A percentile compares a stretch with the other conserved stretches of the same genome.
phyloP scores from a whole-genome alignment of 768 basidiomycete species.

The Mycena epipterygia region DNA sequence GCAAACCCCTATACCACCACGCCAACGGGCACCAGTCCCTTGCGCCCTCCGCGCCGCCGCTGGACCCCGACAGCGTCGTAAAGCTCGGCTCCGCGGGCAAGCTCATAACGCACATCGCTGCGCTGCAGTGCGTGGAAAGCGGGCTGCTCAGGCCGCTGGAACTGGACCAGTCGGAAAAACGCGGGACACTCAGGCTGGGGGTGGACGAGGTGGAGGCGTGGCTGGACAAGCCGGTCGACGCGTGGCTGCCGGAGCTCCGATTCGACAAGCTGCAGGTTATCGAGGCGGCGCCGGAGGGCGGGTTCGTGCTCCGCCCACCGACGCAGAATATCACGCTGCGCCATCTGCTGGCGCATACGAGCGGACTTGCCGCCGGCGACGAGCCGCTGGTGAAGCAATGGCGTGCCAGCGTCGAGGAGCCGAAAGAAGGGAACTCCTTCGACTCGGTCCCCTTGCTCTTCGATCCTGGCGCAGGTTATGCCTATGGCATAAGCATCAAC shows the following conservation, averaged over 20 bases:
- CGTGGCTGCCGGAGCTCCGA: conserved; percentile 25
- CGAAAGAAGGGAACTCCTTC: conserved; percentile 3
- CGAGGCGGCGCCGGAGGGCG: background rate
- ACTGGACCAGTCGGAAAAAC: too few relatives aligned
- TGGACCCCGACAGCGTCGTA: conserved; percentile 18
- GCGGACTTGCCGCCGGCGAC: conserved; percentile 21
- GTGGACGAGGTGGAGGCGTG: too few relatives aligned
- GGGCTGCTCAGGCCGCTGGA: background rate
- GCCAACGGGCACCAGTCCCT: conserved; percentile 27
- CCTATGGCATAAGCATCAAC: conserved; percentile 30
- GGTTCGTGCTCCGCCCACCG: conserved; percentile 17
- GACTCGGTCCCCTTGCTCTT: conserved; percentile 24
- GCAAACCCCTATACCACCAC: conserved; percentile 25
- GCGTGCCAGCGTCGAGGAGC: background rate
- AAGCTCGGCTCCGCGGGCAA: conserved; percentile 31
- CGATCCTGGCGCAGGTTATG: conserved; percentile 29
- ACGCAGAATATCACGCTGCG: conserved; percentile 24
- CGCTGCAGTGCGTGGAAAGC: conserved; percentile 29
- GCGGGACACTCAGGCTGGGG: too few relatives aligned
- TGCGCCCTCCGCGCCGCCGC: background rate
- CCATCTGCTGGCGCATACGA: conserved; percentile 34
- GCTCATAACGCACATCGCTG: conserved; percentile 30
- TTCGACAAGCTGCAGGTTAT: conserved; percentile 16
- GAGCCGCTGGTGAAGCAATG: conserved; percentile 23
- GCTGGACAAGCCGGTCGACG: conserved; percentile 27